phyloP scores from a whole-genome alignment of 257 asterid genomes.

The Primulina huaijiensis region DNA sequence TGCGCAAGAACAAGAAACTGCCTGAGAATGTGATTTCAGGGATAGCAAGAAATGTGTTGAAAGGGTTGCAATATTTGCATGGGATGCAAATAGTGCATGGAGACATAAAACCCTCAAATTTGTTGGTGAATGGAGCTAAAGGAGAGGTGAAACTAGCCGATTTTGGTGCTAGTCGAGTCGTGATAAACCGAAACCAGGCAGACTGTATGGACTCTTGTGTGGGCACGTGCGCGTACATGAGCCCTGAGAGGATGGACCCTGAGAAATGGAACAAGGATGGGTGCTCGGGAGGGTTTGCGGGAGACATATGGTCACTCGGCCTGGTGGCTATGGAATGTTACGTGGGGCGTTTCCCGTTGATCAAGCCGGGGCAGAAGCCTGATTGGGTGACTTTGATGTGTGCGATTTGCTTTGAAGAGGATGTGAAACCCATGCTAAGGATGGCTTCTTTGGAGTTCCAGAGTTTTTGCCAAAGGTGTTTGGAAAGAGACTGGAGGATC shows the following conservation, averaged over 20 bases:
- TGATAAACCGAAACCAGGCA: background rate
- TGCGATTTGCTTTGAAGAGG: slow-evolving; percentile 35
- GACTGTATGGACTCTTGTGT: slow-evolving; percentile 3
- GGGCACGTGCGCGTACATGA: slow-evolving; percentile 54
- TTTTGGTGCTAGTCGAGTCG: slow-evolving; percentile 38
- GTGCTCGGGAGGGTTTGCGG: slow-evolving; percentile 33
- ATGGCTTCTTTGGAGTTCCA: slow-evolving; percentile 38
- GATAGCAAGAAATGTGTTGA: slow-evolving; percentile 36
- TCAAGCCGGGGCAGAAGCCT: slow-evolving; percentile 31
- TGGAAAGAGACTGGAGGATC: slow-evolving; percentile 48
- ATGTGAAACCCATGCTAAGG: slow-evolving; percentile 25
- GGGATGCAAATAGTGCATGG: slow-evolving; percentile 38
- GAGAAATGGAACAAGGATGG: slow-evolving; percentile 36
- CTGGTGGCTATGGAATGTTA: slow-evolving; percentile 49
- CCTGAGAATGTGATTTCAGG: slow-evolving; percentile 32
- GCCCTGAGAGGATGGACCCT: slow-evolving; percentile 53
- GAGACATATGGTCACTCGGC: slow-evolving; percentile 57
- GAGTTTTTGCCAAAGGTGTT: slow-evolving; percentile 41
- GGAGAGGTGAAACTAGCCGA: slow-evolving; percentile 49
- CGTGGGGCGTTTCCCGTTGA: slow-evolving; percentile 41
- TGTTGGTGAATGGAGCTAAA: slow-evolving; percentile 30
- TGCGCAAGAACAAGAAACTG: slow-evolving; percentile 23
- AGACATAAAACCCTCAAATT: slow-evolving; percentile 54
- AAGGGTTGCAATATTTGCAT: slow-evolving; percentile 42
- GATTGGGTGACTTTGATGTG: slow-evolving; percentile 48